These are phyloP conservation scores for Alternaria conjuncta DNA, from an alignment of 2,329 filamentous ascomycete genomes.

Conservation along the genomic window DNA sequence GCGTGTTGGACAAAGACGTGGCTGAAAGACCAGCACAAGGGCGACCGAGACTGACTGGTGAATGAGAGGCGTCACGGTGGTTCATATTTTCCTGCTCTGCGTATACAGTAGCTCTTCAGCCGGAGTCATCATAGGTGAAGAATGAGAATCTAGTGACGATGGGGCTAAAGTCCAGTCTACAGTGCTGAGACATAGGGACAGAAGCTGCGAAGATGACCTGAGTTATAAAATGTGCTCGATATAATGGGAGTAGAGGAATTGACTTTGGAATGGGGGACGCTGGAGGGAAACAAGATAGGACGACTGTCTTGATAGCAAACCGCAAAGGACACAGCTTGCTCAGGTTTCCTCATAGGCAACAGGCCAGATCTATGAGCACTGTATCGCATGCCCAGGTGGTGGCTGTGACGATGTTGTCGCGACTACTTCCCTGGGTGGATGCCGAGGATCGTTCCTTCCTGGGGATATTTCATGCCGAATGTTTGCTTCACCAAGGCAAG, in stretches of 20 bases:
- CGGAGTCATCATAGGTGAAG: not conserved
- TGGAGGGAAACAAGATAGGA: not conserved
- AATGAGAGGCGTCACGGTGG: not conserved
- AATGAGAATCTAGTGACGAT: not conserved
- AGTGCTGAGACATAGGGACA: not conserved
- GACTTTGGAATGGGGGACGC: not conserved
- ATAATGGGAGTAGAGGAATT: not conserved
- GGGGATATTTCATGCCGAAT: not conserved
- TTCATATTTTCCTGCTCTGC: not conserved
- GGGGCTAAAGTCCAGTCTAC: not conserved
- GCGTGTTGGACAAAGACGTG: constrained; percentile 3
- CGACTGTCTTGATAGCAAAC: not conserved
- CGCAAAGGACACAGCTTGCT: not conserved
- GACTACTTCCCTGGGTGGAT: not conserved
- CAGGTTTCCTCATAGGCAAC: not conserved
- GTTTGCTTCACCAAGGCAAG: not conserved
- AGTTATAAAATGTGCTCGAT: too few species aligned
- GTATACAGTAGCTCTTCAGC: not conserved
- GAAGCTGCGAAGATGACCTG: not conserved
- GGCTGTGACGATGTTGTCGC: not conserved
- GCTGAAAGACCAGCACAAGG: constrained; percentile 3
- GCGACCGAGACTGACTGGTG: not conserved
- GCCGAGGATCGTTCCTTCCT: not conserved
- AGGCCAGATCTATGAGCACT: not conserved
- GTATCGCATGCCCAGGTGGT: not conserved